These are phyloP conservation scores for Pisolithus marmoratus DNA, from an alignment of 768 basidiomycete genomes.

Conservation along the genomic window DNA sequence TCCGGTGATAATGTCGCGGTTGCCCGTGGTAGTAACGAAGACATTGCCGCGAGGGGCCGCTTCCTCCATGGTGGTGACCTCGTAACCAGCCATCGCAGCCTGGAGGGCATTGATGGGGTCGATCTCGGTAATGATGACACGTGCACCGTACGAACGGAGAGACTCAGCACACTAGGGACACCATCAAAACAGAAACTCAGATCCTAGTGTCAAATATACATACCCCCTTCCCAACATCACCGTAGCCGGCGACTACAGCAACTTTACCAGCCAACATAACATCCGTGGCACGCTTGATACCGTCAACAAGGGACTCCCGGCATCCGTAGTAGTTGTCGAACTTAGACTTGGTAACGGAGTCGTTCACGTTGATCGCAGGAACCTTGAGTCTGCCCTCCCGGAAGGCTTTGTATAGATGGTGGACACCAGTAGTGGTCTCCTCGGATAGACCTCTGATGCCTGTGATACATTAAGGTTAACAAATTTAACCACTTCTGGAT, in stretches of 20 bases:
- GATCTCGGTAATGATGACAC: conserved; percentile 95
- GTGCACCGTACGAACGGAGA: conserved; percentile 93
- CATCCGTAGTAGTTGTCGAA: conserved; percentile 99
- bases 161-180: conserved; percentile 87
- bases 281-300: conserved; percentile 99
- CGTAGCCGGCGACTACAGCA: conserved; percentile 96
- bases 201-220: conserved; percentile 28
- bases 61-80: conserved; percentile 98
- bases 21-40: conserved; percentile 98
- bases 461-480: conserved; percentile 25
- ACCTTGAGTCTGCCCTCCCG: conserved; percentile 93
- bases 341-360: conserved; percentile 99
- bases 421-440: conserved; percentile 99
- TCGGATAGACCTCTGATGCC: conserved; percentile 93
- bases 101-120: conserved; percentile 99
- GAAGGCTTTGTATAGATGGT: conserved; percentile 98
- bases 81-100: conserved; percentile 99
- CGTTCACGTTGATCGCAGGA: conserved; percentile 99
- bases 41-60: conserved; percentile 84
- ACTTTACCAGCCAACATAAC: conserved; percentile 99
- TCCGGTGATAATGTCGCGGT: conserved; percentile 93
- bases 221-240: conserved; percentile 99
- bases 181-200: background rate
- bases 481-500: background rate
- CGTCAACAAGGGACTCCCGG: conserved; percentile 98